These are phyloP conservation scores for Fibroporia radiculosa DNA, from an alignment of 768 basidiomycete species.

Conservation along the genomic window DNA sequence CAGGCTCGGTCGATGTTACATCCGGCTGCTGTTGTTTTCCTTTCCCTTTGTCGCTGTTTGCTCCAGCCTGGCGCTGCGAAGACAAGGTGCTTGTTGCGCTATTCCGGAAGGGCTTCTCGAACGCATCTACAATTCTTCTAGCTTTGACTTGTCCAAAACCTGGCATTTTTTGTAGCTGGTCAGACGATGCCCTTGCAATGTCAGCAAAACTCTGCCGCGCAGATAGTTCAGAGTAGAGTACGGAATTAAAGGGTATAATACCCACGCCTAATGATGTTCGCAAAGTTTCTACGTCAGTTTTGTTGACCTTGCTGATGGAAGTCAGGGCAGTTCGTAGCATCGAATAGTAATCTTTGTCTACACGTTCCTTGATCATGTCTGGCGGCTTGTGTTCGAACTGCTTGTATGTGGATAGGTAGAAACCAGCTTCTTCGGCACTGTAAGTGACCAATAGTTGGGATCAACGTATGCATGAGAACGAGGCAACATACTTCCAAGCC, in stretches of 20 bases:
- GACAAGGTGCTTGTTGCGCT: slow-evolving; percentile 39
- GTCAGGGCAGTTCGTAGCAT: slow-evolving; percentile 80
- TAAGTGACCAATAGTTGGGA: neutral
- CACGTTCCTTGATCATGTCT: slow-evolving; percentile 88
- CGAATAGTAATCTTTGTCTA: slow-evolving; percentile 82
- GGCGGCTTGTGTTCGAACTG: slow-evolving; percentile 92
- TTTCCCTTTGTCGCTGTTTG: slow-evolving; percentile 5
- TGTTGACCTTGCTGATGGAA: slow-evolving; percentile 88
- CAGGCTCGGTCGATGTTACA: neutral
- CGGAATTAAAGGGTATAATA: slow-evolving; percentile 9
- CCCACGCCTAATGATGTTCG: slow-evolving; percentile 86
- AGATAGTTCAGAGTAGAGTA: slow-evolving; percentile 3
- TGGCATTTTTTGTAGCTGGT: slow-evolving; percentile 75
- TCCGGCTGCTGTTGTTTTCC: neutral
- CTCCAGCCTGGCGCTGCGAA: slow-evolving; percentile 2
- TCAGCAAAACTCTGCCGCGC: slow-evolving; percentile 70
- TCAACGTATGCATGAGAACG: neutral
- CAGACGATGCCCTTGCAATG: slow-evolving; percentile 64
- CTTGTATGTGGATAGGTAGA: slow-evolving; percentile 87
- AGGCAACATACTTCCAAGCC: slow-evolving; percentile 69
- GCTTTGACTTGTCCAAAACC: slow-evolving; percentile 95
- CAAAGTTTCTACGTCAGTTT: slow-evolving; percentile 93
- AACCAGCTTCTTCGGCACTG: slow-evolving; percentile 87
- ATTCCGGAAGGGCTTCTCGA: slow-evolving; percentile 82
- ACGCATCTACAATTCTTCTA: slow-evolving; percentile 82